phyloP scores from a whole-genome alignment of 2,329 filamentous ascomycete genomes.

The Akanthomyces lecanii region DNA sequence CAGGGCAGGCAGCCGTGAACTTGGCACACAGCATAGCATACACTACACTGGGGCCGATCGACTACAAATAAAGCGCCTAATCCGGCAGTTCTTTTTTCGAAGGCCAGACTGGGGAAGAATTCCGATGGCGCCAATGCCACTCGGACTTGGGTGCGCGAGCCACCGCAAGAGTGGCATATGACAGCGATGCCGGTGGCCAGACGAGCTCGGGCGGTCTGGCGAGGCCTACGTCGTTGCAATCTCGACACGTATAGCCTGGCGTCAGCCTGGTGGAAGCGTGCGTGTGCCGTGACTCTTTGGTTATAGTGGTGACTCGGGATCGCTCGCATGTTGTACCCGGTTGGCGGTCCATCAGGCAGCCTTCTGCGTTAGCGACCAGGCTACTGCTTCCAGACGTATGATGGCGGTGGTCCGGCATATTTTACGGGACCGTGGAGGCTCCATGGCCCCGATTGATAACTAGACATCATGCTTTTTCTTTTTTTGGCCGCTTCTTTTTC shows the following conservation, averaged over 20 bases:
- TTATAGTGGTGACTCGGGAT: constrained; percentile 10
- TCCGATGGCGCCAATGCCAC: neutral
- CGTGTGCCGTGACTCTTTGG: constrained; percentile 14
- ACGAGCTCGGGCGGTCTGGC: neutral
- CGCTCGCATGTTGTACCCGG: constrained; percentile 17
- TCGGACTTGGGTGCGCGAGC: neutral
- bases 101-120: neutral
- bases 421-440: neutral
- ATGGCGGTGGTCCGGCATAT: neutral
- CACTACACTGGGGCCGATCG: neutral
- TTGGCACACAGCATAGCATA: neutral
- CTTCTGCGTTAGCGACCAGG: constrained; percentile 1
- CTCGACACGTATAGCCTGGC: constrained; percentile 13
- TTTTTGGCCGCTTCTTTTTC: neutral
- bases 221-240: neutral
- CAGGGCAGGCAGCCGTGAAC: constrained; percentile 4
- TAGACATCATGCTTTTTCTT: neutral
- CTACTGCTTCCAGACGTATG: constrained; percentile 1
- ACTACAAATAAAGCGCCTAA: neutral
- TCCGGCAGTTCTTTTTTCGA: neutral
- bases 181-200: neutral
- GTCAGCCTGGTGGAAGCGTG: constrained; percentile 9
- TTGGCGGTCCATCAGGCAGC: neutral
- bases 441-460: constrained; percentile 1
- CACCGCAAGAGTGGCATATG: neutral